phyloP scores from a whole-genome alignment of 2,329 filamentous ascomycete species.

The Huntiella savannae region DNA sequence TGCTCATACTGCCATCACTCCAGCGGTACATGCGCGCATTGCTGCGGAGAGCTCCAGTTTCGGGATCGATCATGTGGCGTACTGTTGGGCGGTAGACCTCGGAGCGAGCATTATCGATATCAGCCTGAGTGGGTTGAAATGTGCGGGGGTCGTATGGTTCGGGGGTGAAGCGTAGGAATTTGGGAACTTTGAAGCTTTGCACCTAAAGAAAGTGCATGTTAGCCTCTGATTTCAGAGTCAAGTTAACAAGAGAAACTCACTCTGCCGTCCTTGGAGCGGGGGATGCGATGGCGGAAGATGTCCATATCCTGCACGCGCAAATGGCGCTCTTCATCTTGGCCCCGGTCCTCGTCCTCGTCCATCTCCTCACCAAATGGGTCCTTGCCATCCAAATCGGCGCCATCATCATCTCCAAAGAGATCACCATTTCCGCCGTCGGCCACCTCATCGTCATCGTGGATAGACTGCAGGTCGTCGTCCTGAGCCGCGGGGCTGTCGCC shows the following conservation, averaged over 20 bases:
- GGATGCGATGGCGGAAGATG: constrained; percentile 49
- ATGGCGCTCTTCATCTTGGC: constrained; percentile 18
- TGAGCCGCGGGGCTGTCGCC: constrained; percentile 44
- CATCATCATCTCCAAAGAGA: constrained; percentile 15
- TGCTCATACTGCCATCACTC: constrained; percentile 61
- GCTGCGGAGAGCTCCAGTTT: constrained; percentile 48
- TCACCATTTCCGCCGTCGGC: background rate
- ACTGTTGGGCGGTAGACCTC: constrained; percentile 44
- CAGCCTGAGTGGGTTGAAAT: constrained; percentile 41
- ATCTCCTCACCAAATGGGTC: constrained; percentile 9
- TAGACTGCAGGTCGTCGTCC: constrained; percentile 29
- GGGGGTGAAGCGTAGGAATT: constrained; percentile 52
- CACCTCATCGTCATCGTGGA: constrained; percentile 25
- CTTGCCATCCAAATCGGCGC: constrained; percentile 6
- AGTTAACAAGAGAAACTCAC: constrained; percentile 25
- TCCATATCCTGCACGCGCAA: constrained; percentile 43
- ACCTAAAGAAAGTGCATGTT: constrained; percentile 5
- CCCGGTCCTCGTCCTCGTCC: constrained; percentile 4
- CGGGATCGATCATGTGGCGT: constrained; percentile 48
- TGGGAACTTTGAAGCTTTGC: constrained; percentile 30
- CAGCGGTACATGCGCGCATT: constrained; percentile 59
- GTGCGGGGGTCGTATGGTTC: constrained; percentile 45
- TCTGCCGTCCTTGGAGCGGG: constrained; percentile 51
- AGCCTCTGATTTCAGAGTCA: background rate
- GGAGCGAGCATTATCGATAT: constrained; percentile 33